These are phyloP conservation scores for Colletotrichum acutatum DNA, from an alignment of 2,329 filamentous ascomycete genomes.

Conservation along the genomic window DNA sequence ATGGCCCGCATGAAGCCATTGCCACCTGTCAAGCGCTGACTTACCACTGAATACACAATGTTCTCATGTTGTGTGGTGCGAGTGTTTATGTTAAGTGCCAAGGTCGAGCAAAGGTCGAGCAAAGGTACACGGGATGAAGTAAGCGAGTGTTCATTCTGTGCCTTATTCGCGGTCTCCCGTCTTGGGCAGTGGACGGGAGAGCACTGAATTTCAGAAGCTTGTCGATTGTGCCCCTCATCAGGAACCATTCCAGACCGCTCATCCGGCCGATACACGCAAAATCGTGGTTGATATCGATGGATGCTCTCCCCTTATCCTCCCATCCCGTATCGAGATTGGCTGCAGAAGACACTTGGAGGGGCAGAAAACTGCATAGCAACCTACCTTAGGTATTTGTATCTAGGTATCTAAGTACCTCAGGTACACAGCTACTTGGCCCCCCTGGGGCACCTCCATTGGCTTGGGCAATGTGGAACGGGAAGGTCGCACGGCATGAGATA, in stretches of 20 bases:
- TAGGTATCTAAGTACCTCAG: neutral
- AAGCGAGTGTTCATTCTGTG: too few species aligned
- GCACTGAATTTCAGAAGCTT: neutral
- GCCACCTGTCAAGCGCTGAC: too few species aligned
- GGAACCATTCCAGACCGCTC: slow-evolving; percentile 29
- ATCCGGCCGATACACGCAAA: neutral
- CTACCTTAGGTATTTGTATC: too few species aligned
- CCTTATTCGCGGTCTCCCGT: too few species aligned
- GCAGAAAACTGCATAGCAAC: neutral
- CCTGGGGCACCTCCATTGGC: neutral
- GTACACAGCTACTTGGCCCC: neutral
- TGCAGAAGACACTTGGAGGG: slow-evolving; percentile 16
- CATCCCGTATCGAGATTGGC: slow-evolving; percentile 18
- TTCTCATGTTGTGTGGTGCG: neutral
- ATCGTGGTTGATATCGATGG: slow-evolving; percentile 5
- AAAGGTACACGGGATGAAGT: too few species aligned
- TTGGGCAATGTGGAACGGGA: neutral
- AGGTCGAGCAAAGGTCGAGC: too few species aligned
- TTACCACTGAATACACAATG: neutral
- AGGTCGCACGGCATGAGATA: neutral
- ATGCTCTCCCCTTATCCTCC: neutral
- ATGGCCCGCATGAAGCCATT: neutral
- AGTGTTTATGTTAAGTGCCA: too few species aligned
- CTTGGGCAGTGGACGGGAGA: neutral
- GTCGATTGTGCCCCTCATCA: neutral